Base-by-base conservation (phyloP, 768 basidiomycete species). In the Xerocomellus amylosporus region DNA sequence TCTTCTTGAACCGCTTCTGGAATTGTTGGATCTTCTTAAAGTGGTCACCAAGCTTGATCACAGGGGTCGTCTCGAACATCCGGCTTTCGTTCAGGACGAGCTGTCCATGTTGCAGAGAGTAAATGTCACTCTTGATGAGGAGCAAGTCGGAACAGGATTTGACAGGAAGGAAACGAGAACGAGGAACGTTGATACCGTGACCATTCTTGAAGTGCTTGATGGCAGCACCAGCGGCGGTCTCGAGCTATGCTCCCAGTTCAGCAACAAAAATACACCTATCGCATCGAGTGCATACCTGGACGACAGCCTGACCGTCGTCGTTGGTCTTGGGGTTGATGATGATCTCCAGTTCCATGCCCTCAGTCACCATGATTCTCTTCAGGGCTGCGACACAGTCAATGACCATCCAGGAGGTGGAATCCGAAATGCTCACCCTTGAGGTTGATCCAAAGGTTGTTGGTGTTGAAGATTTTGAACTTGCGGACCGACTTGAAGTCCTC, bases 401-500 rank as follows among this genome's bases (percentile, higher is more conserved):
- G 20, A 17, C n/a, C 14, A 13, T 2, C 8, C 15, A 2, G 44
- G 38, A 30, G 36, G 36, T 49, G 46, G 33, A 47, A 46, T 14
- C 14, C 7, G 44, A 51, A 12, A 24, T 20, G 43, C 67, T 47
- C 34, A 74, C 77, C 77, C 65, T 72, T 74, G 45, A 83, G 70
- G 62, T 82, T 74, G 64, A 81, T 73, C 79, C 79, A 85, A 50
- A 85, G 65, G 64, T 84, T 86, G 72, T 87, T 87, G 24, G 85
- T 84, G 73, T 87, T 87, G 80, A 88, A 86, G 63, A 86, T 84
- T 76, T 88, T 86, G 82, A 92, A 92, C 70, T 87, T 88, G 58
- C 86, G 79, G 41, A 85, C 75, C 64, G 79, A 81, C 67, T 86
- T 86, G 80, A 88, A 88, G 66, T 86, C 86, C 64, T 88, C 84